These are phyloP conservation scores for Eruca vesicaria DNA, from an alignment of 441 rosid species.

Conservation along the genomic window DNA sequence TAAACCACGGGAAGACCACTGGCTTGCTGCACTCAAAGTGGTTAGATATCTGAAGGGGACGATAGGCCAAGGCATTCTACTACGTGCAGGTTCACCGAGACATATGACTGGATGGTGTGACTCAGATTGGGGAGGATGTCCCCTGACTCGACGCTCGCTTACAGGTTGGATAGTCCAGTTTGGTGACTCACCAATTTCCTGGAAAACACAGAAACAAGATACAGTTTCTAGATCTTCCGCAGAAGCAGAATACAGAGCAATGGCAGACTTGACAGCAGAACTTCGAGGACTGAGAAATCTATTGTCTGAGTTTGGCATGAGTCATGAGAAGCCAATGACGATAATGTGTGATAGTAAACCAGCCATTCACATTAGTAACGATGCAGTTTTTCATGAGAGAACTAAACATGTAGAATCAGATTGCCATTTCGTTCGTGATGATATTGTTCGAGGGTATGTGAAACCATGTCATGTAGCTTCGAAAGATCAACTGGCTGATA, in stretches of 20 bases:
- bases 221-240: neutral
- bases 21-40: too few relatives aligned
- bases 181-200: neutral
- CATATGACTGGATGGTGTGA: neutral
- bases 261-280: neutral
- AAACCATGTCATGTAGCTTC: too few relatives aligned
- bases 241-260: neutral
- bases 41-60: too few relatives aligned
- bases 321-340: neutral
- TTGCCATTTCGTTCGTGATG: too few relatives aligned
- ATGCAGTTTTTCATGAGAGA: neutral
- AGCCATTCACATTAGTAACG: neutral
- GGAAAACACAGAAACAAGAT: neutral
- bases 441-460: too few relatives aligned
- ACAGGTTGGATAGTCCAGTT: neutral
- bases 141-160: neutral
- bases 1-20: too few relatives aligned
- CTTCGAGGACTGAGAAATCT: neutral
- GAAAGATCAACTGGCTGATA: too few relatives aligned
- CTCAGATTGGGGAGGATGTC: neutral
- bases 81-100: neutral
- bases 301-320: neutral
- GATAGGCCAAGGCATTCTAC: neutral
- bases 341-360: neutral
- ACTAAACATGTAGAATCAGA: neutral